Evolutionary conservation across 2,329 filamentous ascomycete species (phyloP).

Genomic region (Colletotrichum sublineola): DNA sequence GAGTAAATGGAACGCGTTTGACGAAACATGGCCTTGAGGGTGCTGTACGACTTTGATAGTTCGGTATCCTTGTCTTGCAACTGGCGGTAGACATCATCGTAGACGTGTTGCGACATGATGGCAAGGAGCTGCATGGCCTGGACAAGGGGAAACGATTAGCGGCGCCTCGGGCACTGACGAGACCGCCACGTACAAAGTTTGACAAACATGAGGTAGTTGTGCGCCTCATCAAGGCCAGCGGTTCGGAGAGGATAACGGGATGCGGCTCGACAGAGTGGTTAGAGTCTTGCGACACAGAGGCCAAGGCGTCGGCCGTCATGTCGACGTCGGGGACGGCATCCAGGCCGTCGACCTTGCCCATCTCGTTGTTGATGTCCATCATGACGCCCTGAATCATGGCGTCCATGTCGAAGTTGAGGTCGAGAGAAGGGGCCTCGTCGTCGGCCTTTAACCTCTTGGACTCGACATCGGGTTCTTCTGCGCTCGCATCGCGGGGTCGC

Average conservation of each 20-base stretch:
- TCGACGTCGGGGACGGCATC: conserved; percentile 50
- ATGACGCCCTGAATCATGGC: conserved; percentile 46
- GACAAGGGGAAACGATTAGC: conserved; percentile 24
- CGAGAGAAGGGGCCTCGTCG: conserved; percentile 45
- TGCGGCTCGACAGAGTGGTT: conserved; percentile 44
- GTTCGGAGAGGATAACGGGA: conserved; percentile 53
- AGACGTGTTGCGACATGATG: conserved; percentile 53
- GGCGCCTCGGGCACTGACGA: conserved; percentile 35
- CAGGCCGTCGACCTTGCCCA: conserved; percentile 43
- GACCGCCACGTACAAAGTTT: conserved; percentile 54
- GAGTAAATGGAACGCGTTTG: conserved; percentile 52
- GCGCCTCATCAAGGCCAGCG: conserved; percentile 54
- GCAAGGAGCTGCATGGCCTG: conserved; percentile 57
- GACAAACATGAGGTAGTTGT: conserved; percentile 56
- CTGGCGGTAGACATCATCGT: conserved; percentile 53
- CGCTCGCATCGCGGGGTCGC: conserved; percentile 52
- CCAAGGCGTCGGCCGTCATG: conserved; percentile 34
- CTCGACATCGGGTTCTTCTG: conserved; percentile 48
- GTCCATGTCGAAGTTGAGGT: conserved; percentile 46
- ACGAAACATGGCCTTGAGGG: conserved; percentile 51
- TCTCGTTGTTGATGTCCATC: conserved; percentile 45
- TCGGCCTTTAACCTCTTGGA: conserved; percentile 48
- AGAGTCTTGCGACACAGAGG: conserved; percentile 40
- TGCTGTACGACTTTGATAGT: conserved; percentile 50
- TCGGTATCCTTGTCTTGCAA: conserved; percentile 52